A percentile compares a stretch with the other conserved stretches of the same genome.
Evolutionary conservation across 1,284 basidiomycete species (phyloP).

Genomic region (Flammula alnicola): DNA sequence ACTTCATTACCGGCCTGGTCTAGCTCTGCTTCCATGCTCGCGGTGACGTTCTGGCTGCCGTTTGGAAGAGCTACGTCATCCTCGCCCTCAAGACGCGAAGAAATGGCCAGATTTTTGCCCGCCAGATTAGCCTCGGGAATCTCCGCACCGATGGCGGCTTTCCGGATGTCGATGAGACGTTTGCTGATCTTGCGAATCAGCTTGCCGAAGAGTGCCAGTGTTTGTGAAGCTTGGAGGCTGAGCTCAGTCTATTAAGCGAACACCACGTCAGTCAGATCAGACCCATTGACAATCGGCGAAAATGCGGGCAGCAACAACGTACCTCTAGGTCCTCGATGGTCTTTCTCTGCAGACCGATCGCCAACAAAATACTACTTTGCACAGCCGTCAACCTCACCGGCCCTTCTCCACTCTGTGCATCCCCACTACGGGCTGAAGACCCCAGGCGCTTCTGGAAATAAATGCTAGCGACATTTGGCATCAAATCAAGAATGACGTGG

Average conservation of each 20-base stretch:
- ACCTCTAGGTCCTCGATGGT: constrained; percentile 89
- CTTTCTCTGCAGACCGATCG: constrained; percentile 92
- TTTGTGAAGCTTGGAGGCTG: constrained; percentile 84
- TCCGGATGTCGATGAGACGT: constrained; percentile 81
- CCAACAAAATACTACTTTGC: constrained; percentile 88
- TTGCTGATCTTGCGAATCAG: constrained; percentile 87
- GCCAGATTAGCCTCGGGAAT: constrained; percentile 46
- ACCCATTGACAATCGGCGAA: background rate
- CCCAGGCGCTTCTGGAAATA: constrained; percentile 83
- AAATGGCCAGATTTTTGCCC: constrained; percentile 22
- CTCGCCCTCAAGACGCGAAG: constrained; percentile 26
- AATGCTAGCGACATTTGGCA: constrained; percentile 80
- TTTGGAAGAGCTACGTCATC: constrained; percentile 22
- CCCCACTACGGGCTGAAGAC: constrained; percentile 10
- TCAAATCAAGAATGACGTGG: constrained; percentile 92
- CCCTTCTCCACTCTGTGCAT: constrained; percentile 20
- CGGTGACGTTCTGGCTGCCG: constrained; percentile 48
- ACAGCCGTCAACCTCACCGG: constrained; percentile 78
- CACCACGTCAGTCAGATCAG: background rate
- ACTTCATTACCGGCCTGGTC: constrained; percentile 70
- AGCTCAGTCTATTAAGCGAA: constrained; percentile 64
- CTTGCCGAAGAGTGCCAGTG: constrained; percentile 92
- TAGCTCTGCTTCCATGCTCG: constrained; percentile 66
- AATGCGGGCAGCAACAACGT: constrained; percentile 27
- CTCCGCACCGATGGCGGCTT: constrained; percentile 66